Conservation (phyloP, 208 protist species). For the Plasmodiophora brassicae region DNA sequence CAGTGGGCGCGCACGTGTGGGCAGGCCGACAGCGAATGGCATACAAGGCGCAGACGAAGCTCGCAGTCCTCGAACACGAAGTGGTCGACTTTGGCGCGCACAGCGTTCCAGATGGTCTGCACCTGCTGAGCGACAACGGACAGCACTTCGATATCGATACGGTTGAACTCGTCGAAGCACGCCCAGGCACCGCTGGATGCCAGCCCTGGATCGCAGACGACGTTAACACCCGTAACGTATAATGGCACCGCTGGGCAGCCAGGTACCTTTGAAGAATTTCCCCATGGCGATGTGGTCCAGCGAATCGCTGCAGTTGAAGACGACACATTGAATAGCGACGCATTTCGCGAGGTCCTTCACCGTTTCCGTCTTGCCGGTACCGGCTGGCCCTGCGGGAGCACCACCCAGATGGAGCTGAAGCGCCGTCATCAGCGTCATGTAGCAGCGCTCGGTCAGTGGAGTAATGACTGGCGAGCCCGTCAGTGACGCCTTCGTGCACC, state of each 20-base stretch:
- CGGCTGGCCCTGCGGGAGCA: slow-evolving; percentile 65
- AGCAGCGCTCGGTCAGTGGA: slow-evolving; percentile 65
- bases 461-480: slow-evolving; percentile 52
- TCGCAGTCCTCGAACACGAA: slow-evolving; percentile 60
- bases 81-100: slow-evolving; percentile 42
- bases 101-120: slow-evolving; percentile 55
- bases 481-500: not conserved
- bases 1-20: slow-evolving; percentile 18
- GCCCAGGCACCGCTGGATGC: slow-evolving; percentile 59
- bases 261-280: slow-evolving; percentile 55
- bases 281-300: slow-evolving; percentile 62
- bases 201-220: too few relatives aligned
- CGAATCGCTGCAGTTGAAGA: slow-evolving; percentile 97
- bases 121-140: slow-evolving; percentile 62
- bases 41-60: slow-evolving; percentile 53
- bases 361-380: slow-evolving; percentile 71
- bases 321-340: slow-evolving; percentile 66
- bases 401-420: slow-evolving; percentile 65
- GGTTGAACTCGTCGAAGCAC: slow-evolving; percentile 73
- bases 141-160: slow-evolving; percentile 61
- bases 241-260: too few relatives aligned
- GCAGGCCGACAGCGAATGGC: slow-evolving; percentile 66
- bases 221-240: too few relatives aligned
- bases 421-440: slow-evolving; percentile 70
- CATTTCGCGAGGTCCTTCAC: slow-evolving; percentile 66